Percentiles rank a stretch among this genome's conserved stretches.
phyloP scores from a whole-genome alignment of 164 flowering plant genomes.

The Vitis cinerea region DNA sequence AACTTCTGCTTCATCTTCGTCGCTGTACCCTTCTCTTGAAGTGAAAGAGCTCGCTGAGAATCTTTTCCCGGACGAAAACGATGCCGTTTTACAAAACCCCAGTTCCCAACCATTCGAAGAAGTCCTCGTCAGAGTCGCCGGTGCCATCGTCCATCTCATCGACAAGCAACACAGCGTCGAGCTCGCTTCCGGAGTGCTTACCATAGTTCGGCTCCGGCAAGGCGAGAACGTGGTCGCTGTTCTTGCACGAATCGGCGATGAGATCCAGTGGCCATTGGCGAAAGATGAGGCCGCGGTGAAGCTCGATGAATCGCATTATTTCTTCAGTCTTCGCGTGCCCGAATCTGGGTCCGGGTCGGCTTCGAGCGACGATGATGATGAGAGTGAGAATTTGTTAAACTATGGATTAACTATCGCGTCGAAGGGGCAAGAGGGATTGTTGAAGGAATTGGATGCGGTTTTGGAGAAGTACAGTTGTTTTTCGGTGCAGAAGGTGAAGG shows the following conservation, averaged over 20 bases:
- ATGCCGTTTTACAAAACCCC: background rate
- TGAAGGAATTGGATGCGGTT: slow-evolving; percentile 60
- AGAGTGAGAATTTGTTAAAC: slow-evolving; percentile 30
- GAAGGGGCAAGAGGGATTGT: slow-evolving; percentile 59
- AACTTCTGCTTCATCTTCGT: slow-evolving; percentile 9
- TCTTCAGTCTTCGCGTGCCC: slow-evolving; percentile 66
- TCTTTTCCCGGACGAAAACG: slow-evolving; percentile 24
- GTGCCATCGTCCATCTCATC: slow-evolving; percentile 70
- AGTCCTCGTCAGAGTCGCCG: slow-evolving; percentile 53
- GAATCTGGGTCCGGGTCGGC: slow-evolving; percentile 1
- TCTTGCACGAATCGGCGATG: slow-evolving; percentile 61
- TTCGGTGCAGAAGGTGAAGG: slow-evolving; percentile 42
- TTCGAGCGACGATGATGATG: background rate
- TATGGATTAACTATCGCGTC: slow-evolving; percentile 87
- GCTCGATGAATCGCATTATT: slow-evolving; percentile 80
- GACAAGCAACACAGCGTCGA: slow-evolving; percentile 75
- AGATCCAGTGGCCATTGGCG: slow-evolving; percentile 87
- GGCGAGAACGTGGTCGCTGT: slow-evolving; percentile 61
- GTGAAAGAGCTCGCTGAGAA: slow-evolving; percentile 6
- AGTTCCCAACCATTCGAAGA: slow-evolving; percentile 31
- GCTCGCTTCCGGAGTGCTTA: slow-evolving; percentile 72
- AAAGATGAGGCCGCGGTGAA: slow-evolving; percentile 76
- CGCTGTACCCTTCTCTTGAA: slow-evolving; percentile 40
- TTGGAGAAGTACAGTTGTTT: slow-evolving; percentile 61
- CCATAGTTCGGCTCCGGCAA: slow-evolving; percentile 52